Conservation (phyloP, 257 asterid species). For the Schizonepeta tenuifolia region DNA sequence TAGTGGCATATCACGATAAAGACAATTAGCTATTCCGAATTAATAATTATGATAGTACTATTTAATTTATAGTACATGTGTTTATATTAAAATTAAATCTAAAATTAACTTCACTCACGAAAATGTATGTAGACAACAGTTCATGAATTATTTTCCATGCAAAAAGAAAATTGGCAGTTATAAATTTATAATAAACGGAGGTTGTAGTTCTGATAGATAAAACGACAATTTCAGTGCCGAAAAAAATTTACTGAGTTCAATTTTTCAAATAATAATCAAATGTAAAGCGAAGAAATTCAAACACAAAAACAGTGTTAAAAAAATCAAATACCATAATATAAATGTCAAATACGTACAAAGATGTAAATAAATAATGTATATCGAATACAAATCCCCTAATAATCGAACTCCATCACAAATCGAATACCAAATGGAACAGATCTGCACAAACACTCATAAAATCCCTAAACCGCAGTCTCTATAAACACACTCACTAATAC, state of each 20-base stretch:
- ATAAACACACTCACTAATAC: slow-evolving; percentile 26
- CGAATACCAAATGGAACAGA: slow-evolving; percentile 31
- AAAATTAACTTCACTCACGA: too few relatives aligned
- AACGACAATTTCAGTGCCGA: too few relatives aligned
- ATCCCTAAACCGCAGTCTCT: slow-evolving; percentile 30
- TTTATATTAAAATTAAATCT: too few relatives aligned
- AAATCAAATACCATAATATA: slow-evolving; percentile 10
- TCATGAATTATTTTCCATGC: neutral
- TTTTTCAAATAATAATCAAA: too few relatives aligned
- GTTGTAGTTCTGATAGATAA: neutral
- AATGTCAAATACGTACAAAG: slow-evolving; percentile 27
- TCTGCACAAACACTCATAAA: slow-evolving; percentile 40
- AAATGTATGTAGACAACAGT: too few relatives aligned
- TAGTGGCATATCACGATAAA: neutral
- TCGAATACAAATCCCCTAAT: slow-evolving; percentile 30
- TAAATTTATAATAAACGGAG: neutral
- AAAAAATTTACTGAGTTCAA: too few relatives aligned
- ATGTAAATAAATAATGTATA: slow-evolving; percentile 21
- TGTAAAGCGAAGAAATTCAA: neutral
- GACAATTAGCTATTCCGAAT: too few relatives aligned
- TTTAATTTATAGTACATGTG: too few relatives aligned
- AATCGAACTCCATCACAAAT: slow-evolving; percentile 17
- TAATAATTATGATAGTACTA: too few relatives aligned
- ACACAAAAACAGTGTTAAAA: neutral
- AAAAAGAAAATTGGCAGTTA: neutral